Conservation (phyloP, 495 filamentous ascomycete genomes). For the Rostrohypoxylon terebratum region DNA sequence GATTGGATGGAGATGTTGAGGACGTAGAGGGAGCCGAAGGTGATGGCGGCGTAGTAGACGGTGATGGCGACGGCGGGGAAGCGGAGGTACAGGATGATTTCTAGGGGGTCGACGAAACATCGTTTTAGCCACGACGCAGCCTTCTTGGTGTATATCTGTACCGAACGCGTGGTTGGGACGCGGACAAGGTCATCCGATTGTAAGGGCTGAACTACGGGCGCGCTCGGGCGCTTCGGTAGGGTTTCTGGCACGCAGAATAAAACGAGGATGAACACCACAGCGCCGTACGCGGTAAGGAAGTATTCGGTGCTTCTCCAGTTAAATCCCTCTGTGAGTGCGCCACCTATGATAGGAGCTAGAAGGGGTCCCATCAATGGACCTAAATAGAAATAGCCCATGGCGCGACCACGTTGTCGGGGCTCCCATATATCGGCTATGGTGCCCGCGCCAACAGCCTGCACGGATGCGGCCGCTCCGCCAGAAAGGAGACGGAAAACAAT, state of each 20-base stretch:
- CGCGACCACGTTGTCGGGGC: slow-evolving; percentile 77
- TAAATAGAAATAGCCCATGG: slow-evolving; percentile 95
- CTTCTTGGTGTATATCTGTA: slow-evolving; percentile 65
- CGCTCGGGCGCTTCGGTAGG: slow-evolving; percentile 52
- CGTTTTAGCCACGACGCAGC: slow-evolving; percentile 69
- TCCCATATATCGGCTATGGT: slow-evolving; percentile 96
- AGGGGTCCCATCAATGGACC: slow-evolving; percentile 89
- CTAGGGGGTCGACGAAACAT: slow-evolving; percentile 82
- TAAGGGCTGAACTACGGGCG: background rate
- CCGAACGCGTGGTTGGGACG: slow-evolving; percentile 72
- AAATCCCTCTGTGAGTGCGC: slow-evolving; percentile 74
- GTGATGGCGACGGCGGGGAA: slow-evolving; percentile 83
- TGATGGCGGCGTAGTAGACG: slow-evolving; percentile 84
- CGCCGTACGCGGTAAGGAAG: slow-evolving; percentile 86
- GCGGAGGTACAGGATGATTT: slow-evolving; percentile 79
- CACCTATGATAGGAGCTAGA: slow-evolving; percentile 88
- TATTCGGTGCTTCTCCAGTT: slow-evolving; percentile 90
- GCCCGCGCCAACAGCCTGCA: slow-evolving; percentile 92
- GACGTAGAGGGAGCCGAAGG: slow-evolving; percentile 85
- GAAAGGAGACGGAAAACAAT: slow-evolving; percentile 84
- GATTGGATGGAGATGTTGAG: slow-evolving; percentile 87
- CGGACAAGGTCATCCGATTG: slow-evolving; percentile 56
- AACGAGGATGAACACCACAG: slow-evolving; percentile 69
- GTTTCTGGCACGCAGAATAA: slow-evolving; percentile 80
- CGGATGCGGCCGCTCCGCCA: slow-evolving; percentile 86